A percentile compares a stretch with the other conserved stretches of the same genome.
phyloP scores from a whole-genome alignment of 192 early-diverging fungal genomes.

The Ambispora gerdemannii region DNA sequence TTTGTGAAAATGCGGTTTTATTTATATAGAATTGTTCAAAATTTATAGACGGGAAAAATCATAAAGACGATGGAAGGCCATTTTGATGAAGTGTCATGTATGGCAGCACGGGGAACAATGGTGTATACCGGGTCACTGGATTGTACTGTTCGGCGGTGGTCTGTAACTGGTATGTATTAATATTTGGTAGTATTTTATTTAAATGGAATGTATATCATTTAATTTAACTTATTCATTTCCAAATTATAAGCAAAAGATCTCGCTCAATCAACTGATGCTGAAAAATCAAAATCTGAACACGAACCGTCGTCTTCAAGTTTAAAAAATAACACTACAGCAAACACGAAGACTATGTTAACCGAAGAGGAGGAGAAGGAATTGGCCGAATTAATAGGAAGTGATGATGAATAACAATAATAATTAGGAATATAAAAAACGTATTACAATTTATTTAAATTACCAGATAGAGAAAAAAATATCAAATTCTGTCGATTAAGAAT shows the following conservation, averaged over 20 bases:
- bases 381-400: conserved; percentile 77
- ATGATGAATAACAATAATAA: too few relatives aligned
- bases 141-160: conserved; percentile 82
- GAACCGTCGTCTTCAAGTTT: conserved; percentile 3
- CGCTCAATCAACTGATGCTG: neutral
- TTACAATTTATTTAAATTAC: too few relatives aligned
- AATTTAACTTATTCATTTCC: conserved; percentile 31
- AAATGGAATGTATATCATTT: conserved; percentile 39
- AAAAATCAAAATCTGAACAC: neutral
- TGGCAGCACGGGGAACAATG: conserved; percentile 55
- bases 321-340: too few relatives aligned
- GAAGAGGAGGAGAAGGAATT: conserved; percentile 90
- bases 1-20: too few relatives aligned
- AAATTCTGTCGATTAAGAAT: too few relatives aligned
- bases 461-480: too few relatives aligned
- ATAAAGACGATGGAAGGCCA: conserved; percentile 80
- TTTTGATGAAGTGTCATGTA: conserved; percentile 80
- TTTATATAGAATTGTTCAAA: neutral
- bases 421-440: too few relatives aligned
- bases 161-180: conserved; percentile 49
- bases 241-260: conserved; percentile 20
- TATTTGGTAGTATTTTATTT: conserved; percentile 11
- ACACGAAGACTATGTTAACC: conserved; percentile 52
- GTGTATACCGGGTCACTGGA: conserved; percentile 84
- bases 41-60: conserved; percentile 63